Percentiles rank a stretch among this genome's conserved stretches.
Evolutionary conservation across 768 basidiomycete species (phyloP).

Genomic region (Hericium rajendrae): DNA sequence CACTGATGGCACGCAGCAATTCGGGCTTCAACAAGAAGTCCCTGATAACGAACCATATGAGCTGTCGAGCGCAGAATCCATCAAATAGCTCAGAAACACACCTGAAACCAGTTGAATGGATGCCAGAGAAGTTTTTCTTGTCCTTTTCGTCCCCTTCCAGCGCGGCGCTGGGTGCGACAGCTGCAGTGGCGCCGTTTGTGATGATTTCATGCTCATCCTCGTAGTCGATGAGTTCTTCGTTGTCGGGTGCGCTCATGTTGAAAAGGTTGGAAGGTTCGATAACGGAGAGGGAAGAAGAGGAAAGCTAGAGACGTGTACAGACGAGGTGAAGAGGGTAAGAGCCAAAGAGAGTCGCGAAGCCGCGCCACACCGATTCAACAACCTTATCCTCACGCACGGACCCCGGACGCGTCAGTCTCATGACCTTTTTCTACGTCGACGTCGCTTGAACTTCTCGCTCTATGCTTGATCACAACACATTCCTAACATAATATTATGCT

Average conservation of each 20-base stretch:
- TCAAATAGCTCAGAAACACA: constrained; percentile 24
- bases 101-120: constrained; percentile 99
- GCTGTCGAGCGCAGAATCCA: too few species aligned
- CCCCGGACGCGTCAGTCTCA: not conserved
- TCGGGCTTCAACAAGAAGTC: constrained; percentile 99
- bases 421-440: not conserved
- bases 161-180: constrained; percentile 36
- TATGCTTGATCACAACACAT: too few species aligned
- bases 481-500: too few species aligned
- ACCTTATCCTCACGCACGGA: constrained; percentile 4
- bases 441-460: not conserved
- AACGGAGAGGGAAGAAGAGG: constrained; percentile 20
- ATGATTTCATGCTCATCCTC: constrained; percentile 83
- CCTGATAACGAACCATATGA: constrained; percentile 31
- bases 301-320: constrained; percentile 20
- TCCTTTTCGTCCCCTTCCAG: constrained; percentile 49
- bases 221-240: constrained; percentile 91
- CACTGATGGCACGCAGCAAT: constrained; percentile 92
- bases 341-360: constrained; percentile 16
- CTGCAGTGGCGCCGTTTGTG: constrained; percentile 44
- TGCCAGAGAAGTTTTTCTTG: constrained; percentile 98
- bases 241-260: constrained; percentile 74
- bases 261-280: constrained; percentile 5
- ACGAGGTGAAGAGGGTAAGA: constrained; percentile 7
- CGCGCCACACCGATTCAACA: constrained; percentile 4